Evolutionary conservation across 306 rosid species (phyloP).

Genomic region (peach (Prunus persica)): DNA sequence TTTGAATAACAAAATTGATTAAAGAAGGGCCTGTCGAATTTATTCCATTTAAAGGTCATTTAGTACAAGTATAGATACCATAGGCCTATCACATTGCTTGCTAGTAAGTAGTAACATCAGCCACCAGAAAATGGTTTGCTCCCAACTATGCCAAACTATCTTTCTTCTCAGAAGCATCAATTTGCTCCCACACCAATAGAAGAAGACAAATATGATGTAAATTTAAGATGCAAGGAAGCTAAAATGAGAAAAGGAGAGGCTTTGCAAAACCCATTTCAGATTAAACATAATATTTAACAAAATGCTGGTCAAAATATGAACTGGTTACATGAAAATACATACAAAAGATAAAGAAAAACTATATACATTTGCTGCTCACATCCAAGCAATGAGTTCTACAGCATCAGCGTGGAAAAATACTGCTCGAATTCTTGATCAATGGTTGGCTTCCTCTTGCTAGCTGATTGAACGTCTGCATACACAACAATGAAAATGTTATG

Average conservation of each 20-base stretch:
- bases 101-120: too few species aligned
- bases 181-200: not conserved
- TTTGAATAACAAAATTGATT: too few species aligned
- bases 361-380: slow-evolving; percentile 23
- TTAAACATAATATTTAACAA: not conserved
- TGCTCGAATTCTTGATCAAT: slow-evolving; percentile 92
- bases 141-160: too few species aligned
- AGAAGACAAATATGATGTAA: not conserved
- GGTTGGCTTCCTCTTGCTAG: slow-evolving; percentile 54
- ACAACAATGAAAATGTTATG: slow-evolving; percentile 10
- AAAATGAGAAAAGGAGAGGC: not conserved
- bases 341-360: not conserved
- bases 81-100: too few species aligned
- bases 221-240: not conserved
- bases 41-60: too few species aligned
- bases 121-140: too few species aligned
- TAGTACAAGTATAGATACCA: too few species aligned
- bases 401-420: slow-evolving; percentile 83
- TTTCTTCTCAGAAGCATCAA: too few species aligned
- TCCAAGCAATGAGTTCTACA: slow-evolving; percentile 35
- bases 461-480: slow-evolving; percentile 66
- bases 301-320: not conserved
- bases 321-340: not conserved
- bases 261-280: not conserved
- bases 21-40: too few species aligned